Conservation (phyloP, 108 stramenopile genomes). For the Fragilaria crotonensis region DNA sequence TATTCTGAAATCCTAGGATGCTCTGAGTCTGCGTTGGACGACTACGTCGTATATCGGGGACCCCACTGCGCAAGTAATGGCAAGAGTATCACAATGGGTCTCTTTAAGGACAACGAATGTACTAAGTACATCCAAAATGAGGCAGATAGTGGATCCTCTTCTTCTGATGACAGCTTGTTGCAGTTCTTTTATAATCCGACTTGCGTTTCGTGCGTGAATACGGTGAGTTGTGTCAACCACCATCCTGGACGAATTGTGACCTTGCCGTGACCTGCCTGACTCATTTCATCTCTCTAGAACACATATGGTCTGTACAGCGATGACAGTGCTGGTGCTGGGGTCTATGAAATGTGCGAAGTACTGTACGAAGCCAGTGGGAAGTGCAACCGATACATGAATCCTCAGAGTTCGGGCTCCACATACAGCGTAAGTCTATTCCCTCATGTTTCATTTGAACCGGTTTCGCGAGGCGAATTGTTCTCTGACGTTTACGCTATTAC, state of each 20-base stretch:
- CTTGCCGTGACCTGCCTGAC: no score
- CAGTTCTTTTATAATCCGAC: slow-evolving; percentile 22
- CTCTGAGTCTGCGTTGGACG: slow-evolving; percentile 26
- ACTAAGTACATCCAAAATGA: slow-evolving; percentile 47
- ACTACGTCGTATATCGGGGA: slow-evolving; percentile 38
- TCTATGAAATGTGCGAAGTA: slow-evolving; percentile 43
- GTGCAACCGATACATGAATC: slow-evolving; percentile 62
- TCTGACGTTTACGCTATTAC: not conserved
- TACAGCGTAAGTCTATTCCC: not conserved
- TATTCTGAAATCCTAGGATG: slow-evolving; percentile 31
- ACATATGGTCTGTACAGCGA: slow-evolving; percentile 12
- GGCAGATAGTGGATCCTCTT: slow-evolving; percentile 10
- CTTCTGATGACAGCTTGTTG: slow-evolving; percentile 20
- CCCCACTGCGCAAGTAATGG: slow-evolving; percentile 72
- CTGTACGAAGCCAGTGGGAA: slow-evolving; percentile 59
- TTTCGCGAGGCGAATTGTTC: not conserved
- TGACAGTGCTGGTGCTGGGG: slow-evolving; percentile 19
- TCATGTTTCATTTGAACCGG: not conserved
- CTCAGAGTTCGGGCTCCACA: slow-evolving; percentile 9
- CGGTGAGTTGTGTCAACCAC: slow-evolving; percentile 21
- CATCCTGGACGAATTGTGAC: not conserved
- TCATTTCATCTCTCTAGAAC: not conserved
- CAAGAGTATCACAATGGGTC: slow-evolving; percentile 61
- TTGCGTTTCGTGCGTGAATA: slow-evolving; percentile 63
- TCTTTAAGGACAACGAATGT: slow-evolving; percentile 71